Evolutionary conservation across 2,329 filamentous ascomycete genomes (phyloP).

Genomic region (Incumbomyces lentus): DNA sequence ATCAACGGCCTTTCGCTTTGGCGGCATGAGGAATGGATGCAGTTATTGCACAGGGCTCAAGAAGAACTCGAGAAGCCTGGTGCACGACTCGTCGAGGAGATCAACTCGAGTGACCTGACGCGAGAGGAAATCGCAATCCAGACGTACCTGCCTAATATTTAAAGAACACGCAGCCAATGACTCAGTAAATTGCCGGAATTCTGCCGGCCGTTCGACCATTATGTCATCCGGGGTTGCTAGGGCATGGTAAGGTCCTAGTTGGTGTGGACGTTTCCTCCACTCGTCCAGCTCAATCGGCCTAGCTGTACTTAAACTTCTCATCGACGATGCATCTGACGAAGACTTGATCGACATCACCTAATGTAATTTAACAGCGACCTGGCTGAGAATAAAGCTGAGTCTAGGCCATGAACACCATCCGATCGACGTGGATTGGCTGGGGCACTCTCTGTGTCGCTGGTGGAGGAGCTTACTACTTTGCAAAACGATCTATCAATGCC

Average conservation of each 20-base stretch:
- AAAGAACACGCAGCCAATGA: not conserved
- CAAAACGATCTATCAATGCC: constrained; percentile 87
- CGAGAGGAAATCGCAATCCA: not conserved
- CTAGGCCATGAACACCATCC: constrained; percentile 44
- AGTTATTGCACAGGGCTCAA: not conserved
- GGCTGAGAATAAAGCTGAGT: too few species aligned
- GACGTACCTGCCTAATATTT: not conserved
- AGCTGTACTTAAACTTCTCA: too few species aligned
- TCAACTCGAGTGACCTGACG: constrained; percentile 1
- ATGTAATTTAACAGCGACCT: too few species aligned
- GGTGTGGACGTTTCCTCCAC: too few species aligned
- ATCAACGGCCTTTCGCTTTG: constrained; percentile 38
- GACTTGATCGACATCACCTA: too few species aligned
- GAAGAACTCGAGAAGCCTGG: not conserved
- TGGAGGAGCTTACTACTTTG: constrained; percentile 88
- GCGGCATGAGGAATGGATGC: too few species aligned
- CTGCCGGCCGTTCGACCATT: constrained; percentile 17
- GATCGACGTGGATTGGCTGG: constrained; percentile 69
- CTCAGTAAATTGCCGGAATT: not conserved
- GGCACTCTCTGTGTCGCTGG: constrained; percentile 78
- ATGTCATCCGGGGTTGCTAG: constrained; percentile 6
- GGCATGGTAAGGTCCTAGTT: too few species aligned
- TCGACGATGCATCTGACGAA: too few species aligned
- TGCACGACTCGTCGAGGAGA: constrained; percentile 6
- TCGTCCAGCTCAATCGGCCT: too few species aligned